Base-by-base conservation (phyloP, 108 stramenopile genomes). In the Skeletonema tropicum region DNA sequence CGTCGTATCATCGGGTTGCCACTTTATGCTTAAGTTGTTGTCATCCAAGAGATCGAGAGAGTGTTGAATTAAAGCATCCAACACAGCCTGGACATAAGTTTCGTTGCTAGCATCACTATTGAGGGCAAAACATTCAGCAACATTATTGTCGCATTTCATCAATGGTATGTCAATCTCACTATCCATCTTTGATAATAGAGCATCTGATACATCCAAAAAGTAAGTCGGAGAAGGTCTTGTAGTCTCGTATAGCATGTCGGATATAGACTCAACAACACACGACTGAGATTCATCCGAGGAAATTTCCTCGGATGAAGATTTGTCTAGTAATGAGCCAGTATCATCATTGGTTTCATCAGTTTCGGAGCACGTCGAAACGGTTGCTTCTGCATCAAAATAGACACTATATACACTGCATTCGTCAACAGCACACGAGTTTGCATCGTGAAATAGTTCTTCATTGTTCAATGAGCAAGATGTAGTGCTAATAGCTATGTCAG, bases 1-100 rank as follows among this genome's bases (percentile, higher is more conserved):
- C 0, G 79, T 80, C n/a, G 38, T 46, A 42, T 67, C 73, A 21
- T 80, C 79, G 0, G 79, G 73, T 23, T 74, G 73, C 79, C 79
- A 80, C 31, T 38, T n/a, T 1, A 46, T 19, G 17, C 26, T 13
- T n/a, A 41, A 42, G 65, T 62, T 63, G 38, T 49, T 35, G 6
- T 3, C 17, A 46, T n/a, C 39, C 38, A 64, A 25, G n/a, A 77
- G 23, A 9, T 58, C 11, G 58, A 77, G 55, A 8, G 76, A 61
- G 15, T 55, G 65, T 21, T 59, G 14, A 15, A 77, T 58, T 39
- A 77, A 36, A 7, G 31, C 26, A 45, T 77, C 63, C 25, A 77
- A 63, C 17, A 77, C 38, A 17, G 13, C n/a, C 19, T 23, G 63
- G 14, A 77, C 58, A n/a, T 57, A 35, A 39, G 39, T 57, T 35